A percentile compares a stretch with the other conserved stretches of the same genome.
Conservation (phyloP, 352 stramenopile species). For the Pythium myriotylum region DNA sequence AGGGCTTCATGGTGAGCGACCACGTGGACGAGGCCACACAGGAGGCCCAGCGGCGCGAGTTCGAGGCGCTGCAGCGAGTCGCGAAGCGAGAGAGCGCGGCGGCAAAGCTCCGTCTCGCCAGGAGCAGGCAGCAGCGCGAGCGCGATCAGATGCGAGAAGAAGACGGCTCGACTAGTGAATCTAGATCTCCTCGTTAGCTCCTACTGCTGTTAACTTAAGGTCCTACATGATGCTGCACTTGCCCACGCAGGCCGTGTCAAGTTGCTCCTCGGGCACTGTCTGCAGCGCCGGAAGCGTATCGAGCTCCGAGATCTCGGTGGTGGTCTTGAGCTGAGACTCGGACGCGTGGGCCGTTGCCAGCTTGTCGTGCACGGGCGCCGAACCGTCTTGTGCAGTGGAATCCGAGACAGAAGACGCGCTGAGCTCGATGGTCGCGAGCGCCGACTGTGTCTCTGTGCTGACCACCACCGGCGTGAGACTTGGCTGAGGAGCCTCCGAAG, state of each 20-base stretch:
- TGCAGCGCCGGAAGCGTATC: conserved; percentile 5
- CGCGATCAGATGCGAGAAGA: conserved; percentile 27
- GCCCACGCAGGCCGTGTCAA: conserved; percentile 47
- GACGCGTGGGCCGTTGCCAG: not conserved
- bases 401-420: conserved; percentile 10
- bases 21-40: conserved; percentile 30
- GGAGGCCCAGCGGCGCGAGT: conserved; percentile 33
- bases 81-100: conserved; percentile 45
- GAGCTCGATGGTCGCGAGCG: conserved; percentile 22
- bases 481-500: not conserved
- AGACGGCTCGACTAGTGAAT: not conserved
- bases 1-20: conserved; percentile 66
- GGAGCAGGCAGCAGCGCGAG: conserved; percentile 20
- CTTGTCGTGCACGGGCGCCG: conserved; percentile 26
- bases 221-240: conserved; percentile 64
- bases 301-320: conserved; percentile 4
- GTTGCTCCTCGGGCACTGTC: conserved; percentile 26
- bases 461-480: not conserved
- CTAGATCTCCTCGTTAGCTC: too few species aligned
- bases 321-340: not conserved
- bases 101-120: conserved; percentile 36
- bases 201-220: not conserved
- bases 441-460: conserved; percentile 7
- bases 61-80: conserved; percentile 43
- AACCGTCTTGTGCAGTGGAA: conserved; percentile 14